Evolutionary conservation across 139 green algal species (phyloP), one percentile per base, ranked within the genome.

Genomic region (Trebouxia sp.): DNA sequence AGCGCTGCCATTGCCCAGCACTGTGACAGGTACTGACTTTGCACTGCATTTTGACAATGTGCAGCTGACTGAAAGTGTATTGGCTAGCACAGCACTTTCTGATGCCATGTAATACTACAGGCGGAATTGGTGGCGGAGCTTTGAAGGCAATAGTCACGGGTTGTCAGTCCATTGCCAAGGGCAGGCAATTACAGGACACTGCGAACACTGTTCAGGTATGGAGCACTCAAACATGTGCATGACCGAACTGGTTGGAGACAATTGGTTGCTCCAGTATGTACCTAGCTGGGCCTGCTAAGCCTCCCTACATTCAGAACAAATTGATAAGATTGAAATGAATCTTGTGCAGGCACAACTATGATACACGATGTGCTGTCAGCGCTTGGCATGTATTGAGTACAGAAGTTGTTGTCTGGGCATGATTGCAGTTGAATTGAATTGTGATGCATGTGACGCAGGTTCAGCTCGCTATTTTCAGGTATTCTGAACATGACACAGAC

Each of bases 391-490:
- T n/a, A 4, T 39, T 15, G 39, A 30, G 10, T 6, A 20, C 0
- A 42, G 3, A 39, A 41, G 28, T 42, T 45, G 15, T 41, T n/a
- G 2, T 6, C 30, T 42, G 62, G n/a, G n/a, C n/a, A n/a, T n/a
- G n/a, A n/a, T n/a, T n/a, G n/a, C n/a, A n/a, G n/a, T n/a, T n/a
- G n/a, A n/a, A n/a, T n/a, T n/a, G n/a, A n/a, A n/a, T 45, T 72
- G 62, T 26, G 15, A 26, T 28, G 1, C 58, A 7, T 72, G 62
- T n/a, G n/a, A n/a, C n/a, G n/a, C 62, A 72, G 62, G 35, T 72
- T 35, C 62, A 72, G 10, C 62, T 72, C 43, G 62, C 62, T 42
- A 8, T 72, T 22, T 72, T 72, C 35, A 42, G 62, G 15, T 72
- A 28, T 45, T 35, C 62, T 72, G 35, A 72, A 6, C 20, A 35